Evolutionary conservation across 2,329 filamentous ascomycete genomes (phyloP).

Genomic region (Aspergillus sp.): DNA sequence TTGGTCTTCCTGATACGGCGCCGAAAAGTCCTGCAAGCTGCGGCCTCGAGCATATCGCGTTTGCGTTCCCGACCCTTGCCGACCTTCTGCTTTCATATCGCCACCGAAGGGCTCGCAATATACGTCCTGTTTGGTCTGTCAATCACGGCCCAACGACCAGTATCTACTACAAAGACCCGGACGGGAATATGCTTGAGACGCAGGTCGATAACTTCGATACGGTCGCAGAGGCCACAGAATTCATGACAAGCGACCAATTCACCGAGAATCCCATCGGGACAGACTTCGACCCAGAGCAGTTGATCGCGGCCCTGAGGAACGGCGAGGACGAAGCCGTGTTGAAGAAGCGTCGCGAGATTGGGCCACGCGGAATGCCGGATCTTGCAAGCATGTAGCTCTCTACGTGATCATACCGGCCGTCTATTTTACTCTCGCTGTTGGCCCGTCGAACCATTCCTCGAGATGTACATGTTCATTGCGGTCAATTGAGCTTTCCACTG

Average conservation of each 20-base stretch:
- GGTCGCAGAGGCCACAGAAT: slow-evolving; percentile 38
- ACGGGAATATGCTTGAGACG: slow-evolving; percentile 50
- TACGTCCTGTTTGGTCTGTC: slow-evolving; percentile 44
- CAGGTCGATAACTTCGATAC: slow-evolving; percentile 48
- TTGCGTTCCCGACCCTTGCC: slow-evolving; percentile 36
- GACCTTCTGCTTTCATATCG: slow-evolving; percentile 40
- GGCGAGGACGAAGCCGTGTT: neutral
- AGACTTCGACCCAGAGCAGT: slow-evolving; percentile 48
- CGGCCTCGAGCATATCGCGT: slow-evolving; percentile 44
- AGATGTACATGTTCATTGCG: no score
- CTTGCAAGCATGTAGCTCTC: neutral
- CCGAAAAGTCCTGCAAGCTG: slow-evolving; percentile 18
- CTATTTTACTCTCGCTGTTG: neutral
- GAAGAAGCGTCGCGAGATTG: neutral
- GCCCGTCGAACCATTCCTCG: no score
- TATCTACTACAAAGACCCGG: slow-evolving; percentile 52
- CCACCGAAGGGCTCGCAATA: slow-evolving; percentile 36
- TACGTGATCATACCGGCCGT: neutral
- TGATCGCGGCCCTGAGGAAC: neutral
- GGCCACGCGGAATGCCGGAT: neutral
- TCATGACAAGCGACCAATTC: slow-evolving; percentile 41
- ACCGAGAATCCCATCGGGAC: slow-evolving; percentile 45
- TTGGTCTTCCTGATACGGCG: slow-evolving; percentile 21
- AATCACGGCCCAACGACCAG: slow-evolving; percentile 50
- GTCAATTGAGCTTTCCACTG: no score